Evolutionary conservation across 345 rosid genomes (phyloP).

Genomic region (Bruguiera sexangula): DNA sequence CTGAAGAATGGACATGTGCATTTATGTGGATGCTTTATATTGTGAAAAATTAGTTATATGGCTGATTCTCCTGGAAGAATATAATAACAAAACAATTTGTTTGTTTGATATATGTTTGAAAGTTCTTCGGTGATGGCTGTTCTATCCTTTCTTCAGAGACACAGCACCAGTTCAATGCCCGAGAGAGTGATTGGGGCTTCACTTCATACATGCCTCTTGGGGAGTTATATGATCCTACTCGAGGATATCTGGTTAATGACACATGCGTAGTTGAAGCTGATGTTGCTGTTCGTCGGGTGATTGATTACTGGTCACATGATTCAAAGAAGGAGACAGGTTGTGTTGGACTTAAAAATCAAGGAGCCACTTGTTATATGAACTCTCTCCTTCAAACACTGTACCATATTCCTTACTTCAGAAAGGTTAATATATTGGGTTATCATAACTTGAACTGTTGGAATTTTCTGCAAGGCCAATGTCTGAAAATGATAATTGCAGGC

Average conservation of each 20-base stretch:
- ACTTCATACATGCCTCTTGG: constrained; percentile 94
- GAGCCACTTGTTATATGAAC: constrained; percentile 99
- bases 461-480: constrained; percentile 3
- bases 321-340: constrained; percentile 95
- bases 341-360: constrained; percentile 99
- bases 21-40: too few species aligned
- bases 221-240: constrained; percentile 84
- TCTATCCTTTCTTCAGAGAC: constrained; percentile 51
- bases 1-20: too few species aligned
- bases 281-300: constrained; percentile 72
- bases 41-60: too few species aligned
- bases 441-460: constrained; percentile 2
- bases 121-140: neutral
- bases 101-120: neutral
- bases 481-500: constrained; percentile 52
- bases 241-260: constrained; percentile 84
- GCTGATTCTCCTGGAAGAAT: too few species aligned
- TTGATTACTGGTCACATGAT: constrained; percentile 86
- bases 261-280: constrained; percentile 81
- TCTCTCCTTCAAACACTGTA: constrained; percentile 88
- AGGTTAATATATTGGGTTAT: constrained; percentile 42
- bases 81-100: too few species aligned
- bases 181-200: constrained; percentile 97
- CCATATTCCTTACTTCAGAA: constrained; percentile 96
- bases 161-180: constrained; percentile 84